Evolutionary conservation across 768 basidiomycete genomes (phyloP), one percentile per base, ranked within the genome.

Genomic region (Lactifluus piperatus): DNA sequence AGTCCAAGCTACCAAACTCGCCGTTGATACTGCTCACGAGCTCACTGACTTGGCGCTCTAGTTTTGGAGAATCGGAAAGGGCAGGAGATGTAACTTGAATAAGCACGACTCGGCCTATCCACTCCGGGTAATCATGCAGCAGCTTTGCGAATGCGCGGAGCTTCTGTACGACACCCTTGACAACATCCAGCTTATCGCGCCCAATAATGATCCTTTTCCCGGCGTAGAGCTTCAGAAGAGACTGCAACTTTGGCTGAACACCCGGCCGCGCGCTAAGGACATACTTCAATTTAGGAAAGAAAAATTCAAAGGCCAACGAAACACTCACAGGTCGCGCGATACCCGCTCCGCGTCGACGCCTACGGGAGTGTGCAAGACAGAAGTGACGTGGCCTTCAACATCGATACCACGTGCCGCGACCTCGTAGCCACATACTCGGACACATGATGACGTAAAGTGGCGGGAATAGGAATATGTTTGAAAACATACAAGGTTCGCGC

Each of bases 121-220:
- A 99, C 68, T 97, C 83, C 2, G 97, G 97, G 75, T 94, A 97
- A 65, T 91, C 89, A 62, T 85, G 82, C 20, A 99, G 75, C 58
- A 99, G 82, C 70, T 94, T 94, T 73, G 97, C 90, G 67, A 97
- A 99, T 0, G 94, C 94, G 50, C 91, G 88, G 37, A 99, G 82
- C 89, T 99, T 99, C 75, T 98, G 94, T 63, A 97, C 74, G 24
- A 99, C 91, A 45, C 95, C 95, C 75, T 97, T 97, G 67, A 97
- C 94, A n/a, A 94, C 91, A 68, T 98, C 95, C 43, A 98, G 80
- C 76, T 99, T 99, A 73, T 99, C 95, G 8, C 95, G 80, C 18
- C 93, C 95, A 13, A 98, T 90, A 57, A 99, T 94, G 68, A 99
- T 97, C 79, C 97, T 97, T 81, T 97, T 97, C 62, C 90, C 91